Evolutionary conservation across 352 stramenopile species (phyloP).

Genomic region (Labyrinthula sp.): DNA sequence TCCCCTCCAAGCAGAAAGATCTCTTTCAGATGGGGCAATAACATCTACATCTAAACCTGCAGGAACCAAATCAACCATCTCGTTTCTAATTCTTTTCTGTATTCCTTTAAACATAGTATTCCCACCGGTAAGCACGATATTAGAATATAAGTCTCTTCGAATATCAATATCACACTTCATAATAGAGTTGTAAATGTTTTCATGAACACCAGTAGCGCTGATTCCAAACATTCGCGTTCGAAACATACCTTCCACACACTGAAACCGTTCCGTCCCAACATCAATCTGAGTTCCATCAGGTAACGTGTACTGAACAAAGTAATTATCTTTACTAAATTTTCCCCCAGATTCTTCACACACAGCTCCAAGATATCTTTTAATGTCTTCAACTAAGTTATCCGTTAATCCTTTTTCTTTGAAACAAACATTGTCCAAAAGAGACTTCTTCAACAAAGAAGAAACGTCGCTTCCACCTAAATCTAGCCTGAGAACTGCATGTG

Average conservation of each 20-base stretch:
- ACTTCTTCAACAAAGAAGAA: conserved; percentile 41
- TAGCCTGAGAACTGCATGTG: conserved; percentile 63
- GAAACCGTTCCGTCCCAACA: conserved; percentile 79
- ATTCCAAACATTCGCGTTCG: conserved; percentile 69
- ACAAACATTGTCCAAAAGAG: conserved; percentile 42
- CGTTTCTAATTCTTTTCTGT: conserved; percentile 66
- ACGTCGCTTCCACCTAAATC: conserved; percentile 64
- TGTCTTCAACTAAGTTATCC: conserved; percentile 66
- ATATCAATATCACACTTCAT: conserved; percentile 71
- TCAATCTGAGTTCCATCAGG: conserved; percentile 87
- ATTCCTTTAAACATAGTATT: conserved; percentile 83
- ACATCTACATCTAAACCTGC: conserved; percentile 86
- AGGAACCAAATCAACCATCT: conserved; percentile 60
- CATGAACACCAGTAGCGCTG: conserved; percentile 58
- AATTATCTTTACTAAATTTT: conserved; percentile 57
- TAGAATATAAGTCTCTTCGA: conserved; percentile 72
- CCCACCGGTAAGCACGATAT: conserved; percentile 82
- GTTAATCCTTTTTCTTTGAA: conserved; percentile 59
- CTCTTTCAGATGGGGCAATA: conserved; percentile 59
- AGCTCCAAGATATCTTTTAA: no score
- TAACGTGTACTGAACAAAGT: conserved; percentile 69
- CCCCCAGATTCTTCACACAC: no score
- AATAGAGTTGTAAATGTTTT: conserved; percentile 58
- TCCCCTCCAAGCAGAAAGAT: conserved; percentile 90
- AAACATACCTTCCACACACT: conserved; percentile 78